Evolutionary conservation across 257 asterid species (phyloP).

Genomic region (Solanum pimpinellifolium): DNA sequence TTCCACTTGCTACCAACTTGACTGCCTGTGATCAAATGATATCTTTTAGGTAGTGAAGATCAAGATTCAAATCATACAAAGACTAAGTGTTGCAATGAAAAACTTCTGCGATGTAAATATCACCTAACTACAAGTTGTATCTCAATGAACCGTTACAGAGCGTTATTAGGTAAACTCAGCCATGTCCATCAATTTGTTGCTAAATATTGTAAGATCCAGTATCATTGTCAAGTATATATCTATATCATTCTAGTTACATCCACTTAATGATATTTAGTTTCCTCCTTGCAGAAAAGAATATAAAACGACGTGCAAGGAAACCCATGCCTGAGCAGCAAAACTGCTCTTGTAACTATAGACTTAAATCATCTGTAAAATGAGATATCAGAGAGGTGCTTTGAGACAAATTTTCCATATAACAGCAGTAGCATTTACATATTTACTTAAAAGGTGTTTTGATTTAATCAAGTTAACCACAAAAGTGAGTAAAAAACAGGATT

Average conservation of each 20-base stretch:
- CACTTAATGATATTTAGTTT: background rate
- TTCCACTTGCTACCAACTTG: conserved; percentile 73
- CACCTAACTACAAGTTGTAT: background rate
- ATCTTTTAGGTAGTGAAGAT: background rate
- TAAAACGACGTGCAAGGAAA: background rate
- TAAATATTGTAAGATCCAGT: background rate
- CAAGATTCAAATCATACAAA: background rate
- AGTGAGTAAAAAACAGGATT: background rate
- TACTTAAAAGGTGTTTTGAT: background rate
- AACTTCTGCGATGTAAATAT: background rate
- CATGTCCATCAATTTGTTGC: conserved; percentile 23
- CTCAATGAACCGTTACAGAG: background rate
- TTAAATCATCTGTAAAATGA: background rate
- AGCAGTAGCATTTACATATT: background rate
- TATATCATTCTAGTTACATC: background rate
- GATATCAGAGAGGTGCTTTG: background rate
- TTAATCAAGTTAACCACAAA: background rate
- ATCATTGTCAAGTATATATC: background rate
- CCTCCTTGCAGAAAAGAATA: background rate
- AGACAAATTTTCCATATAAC: background rate
- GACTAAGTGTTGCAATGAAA: background rate
- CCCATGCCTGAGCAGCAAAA: background rate
- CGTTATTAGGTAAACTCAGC: background rate
- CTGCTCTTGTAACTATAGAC: background rate
- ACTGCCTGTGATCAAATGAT: conserved; percentile 57